Base-by-base conservation (phyloP, 129 eudicot genomes). In the Pittosporum tobira region DNA sequence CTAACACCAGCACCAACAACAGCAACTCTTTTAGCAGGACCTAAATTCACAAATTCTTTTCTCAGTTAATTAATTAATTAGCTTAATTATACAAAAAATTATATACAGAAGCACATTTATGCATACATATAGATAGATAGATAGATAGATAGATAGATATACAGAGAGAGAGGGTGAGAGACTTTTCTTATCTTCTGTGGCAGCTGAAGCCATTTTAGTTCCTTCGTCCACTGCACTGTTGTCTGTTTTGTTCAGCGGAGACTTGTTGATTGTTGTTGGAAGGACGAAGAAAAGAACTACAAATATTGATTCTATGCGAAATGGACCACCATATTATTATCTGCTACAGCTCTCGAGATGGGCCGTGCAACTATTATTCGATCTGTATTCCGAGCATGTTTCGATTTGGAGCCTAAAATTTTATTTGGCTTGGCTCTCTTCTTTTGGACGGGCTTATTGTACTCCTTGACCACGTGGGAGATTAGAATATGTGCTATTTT, bases 1-100 rank as follows among this genome's bases (percentile, higher is more conserved):
- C 98, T 90, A 58, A 85, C 95, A 58, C 98, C 98, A 56, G 95
- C 95, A 63, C 98, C 98, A 71, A 90, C 83, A 58, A 90, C 87
- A 1, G 98, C 98, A 63, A 90, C 95, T 66, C 88, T 78, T 70
- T 72, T 85, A 58, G 75, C 64, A 46, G 73, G 52, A 67, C 74
- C 91, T 88, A 79, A 58, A 78, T 31, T 31, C 65, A 67, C 21
- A 47, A 56, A 25, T 36, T 58, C 6, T 18, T 46, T 14, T 53
- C 10, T 57, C 24, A 61, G 14, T 14, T 12, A 18, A 6, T 48
- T 48, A 22, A 10, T 1, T 40, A 40, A 40, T 40, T 40, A 10
- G 3, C 16, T 2, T 40, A 38, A 30, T 16, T 18, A 51, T 28
- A 19, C 6, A 8, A 26, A 53, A 26, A 53, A 4, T 53, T 38